Conservation (phyloP, 306 rosid species). For the Ziziphus jujuba region DNA sequence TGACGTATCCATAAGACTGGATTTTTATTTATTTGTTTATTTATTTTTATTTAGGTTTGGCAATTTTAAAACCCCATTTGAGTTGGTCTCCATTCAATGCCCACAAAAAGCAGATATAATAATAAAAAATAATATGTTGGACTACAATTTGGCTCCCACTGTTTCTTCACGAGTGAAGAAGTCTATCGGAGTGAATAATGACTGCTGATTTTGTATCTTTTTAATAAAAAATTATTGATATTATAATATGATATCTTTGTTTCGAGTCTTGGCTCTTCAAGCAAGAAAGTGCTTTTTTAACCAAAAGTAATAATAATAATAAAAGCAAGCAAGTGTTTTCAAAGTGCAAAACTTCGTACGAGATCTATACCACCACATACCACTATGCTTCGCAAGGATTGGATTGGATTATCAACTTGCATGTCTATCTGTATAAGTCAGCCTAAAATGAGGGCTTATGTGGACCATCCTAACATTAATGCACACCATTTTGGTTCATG, state of each 20-base stretch:
- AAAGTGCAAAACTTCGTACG: not conserved
- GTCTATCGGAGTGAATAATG: not conserved
- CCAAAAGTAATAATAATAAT: too few species aligned
- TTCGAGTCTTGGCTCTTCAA: not conserved
- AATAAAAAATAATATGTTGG: not conserved
- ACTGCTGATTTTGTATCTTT: not conserved
- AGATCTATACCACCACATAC: too few species aligned
- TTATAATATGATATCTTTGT: not conserved
- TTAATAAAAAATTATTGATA: too few species aligned
- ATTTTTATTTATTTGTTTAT: not conserved
- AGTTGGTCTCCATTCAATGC: not conserved
- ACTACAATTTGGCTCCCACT: conserved; percentile 6
- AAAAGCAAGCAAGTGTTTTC: not conserved
- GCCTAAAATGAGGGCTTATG: not conserved
- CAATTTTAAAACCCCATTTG: not conserved
- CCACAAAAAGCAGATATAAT: not conserved
- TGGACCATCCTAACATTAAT: conserved; percentile 14
- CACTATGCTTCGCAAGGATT: not conserved
- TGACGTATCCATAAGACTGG: not conserved
- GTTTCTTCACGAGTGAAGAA: not conserved
- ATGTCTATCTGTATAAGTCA: conserved; percentile 10
- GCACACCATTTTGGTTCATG: not conserved
- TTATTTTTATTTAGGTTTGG: not conserved
- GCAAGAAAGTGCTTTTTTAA: not conserved
- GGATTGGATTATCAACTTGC: not conserved